Conservation (phyloP, 2,329 filamentous ascomycete genomes). For the Onygena corvina region DNA sequence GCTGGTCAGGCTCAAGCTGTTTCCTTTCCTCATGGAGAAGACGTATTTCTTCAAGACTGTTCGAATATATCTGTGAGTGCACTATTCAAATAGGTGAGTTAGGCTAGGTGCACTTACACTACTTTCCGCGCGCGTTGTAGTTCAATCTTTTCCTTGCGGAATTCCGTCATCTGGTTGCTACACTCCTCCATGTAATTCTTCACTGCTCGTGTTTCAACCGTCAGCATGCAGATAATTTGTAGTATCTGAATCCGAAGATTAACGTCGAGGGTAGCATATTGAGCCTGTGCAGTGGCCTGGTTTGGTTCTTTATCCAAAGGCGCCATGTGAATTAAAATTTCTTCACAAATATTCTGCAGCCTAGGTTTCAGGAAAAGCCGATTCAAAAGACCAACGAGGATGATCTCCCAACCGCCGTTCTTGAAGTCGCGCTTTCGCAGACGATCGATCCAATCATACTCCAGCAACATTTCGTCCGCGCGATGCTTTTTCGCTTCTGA, state of each 20-base stretch:
- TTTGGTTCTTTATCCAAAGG: constrained; percentile 65
- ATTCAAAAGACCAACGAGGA: constrained; percentile 74
- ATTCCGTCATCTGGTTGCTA: constrained; percentile 84
- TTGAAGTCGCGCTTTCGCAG: constrained; percentile 72
- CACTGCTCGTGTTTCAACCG: constrained; percentile 72
- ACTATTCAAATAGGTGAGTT: not conserved
- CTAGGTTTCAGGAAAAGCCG: constrained; percentile 68
- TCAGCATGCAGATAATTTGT: constrained; percentile 76
- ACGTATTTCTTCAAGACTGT: constrained; percentile 35
- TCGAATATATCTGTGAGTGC: not conserved
- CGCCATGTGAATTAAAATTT: constrained; percentile 67
- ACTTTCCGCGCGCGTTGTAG: constrained; percentile 65
- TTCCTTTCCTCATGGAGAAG: constrained; percentile 38
- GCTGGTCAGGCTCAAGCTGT: constrained; percentile 37
- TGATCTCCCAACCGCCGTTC: constrained; percentile 81
- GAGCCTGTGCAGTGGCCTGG: constrained; percentile 56
- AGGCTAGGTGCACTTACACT: constrained; percentile 36
- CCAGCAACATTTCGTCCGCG: constrained; percentile 61
- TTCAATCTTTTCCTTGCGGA: constrained; percentile 91
- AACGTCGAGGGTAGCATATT: constrained; percentile 66
- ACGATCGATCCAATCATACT: constrained; percentile 74
- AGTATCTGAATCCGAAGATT: constrained; percentile 70
- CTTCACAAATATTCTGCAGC: constrained; percentile 60
- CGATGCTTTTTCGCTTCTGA: constrained; percentile 31
- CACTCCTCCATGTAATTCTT: constrained; percentile 84